Conservation (phyloP, 495 filamentous ascomycete species). For the Recurvomyces mirabilis region DNA sequence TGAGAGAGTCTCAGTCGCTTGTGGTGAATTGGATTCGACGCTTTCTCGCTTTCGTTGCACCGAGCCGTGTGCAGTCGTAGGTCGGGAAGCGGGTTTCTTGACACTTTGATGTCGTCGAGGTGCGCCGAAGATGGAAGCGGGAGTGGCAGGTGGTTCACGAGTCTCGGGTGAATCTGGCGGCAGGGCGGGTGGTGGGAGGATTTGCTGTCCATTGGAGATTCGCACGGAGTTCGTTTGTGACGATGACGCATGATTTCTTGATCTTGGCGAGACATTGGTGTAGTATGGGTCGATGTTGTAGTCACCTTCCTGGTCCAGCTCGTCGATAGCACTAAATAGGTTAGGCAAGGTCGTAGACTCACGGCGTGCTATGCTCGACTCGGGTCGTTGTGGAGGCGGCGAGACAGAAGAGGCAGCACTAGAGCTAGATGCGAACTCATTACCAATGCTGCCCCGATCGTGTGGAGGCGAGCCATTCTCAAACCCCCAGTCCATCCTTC, state of each 20-base stretch:
- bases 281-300: background rate
- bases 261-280: background rate
- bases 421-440: background rate
- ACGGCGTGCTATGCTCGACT: constrained; percentile 7
- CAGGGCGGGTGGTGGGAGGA: constrained; percentile 8
- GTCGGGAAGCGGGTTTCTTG: background rate
- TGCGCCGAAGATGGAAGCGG: constrained; percentile 1
- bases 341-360: constrained; percentile 8
- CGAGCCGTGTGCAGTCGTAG: background rate
- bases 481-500: constrained; percentile 3
- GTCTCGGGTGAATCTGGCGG: background rate
- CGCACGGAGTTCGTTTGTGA: background rate
- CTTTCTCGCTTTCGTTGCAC: background rate
- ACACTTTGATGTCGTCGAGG: background rate
- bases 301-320: background rate
- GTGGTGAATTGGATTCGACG: background rate
- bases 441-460: constrained; percentile 3
- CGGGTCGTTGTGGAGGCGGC: background rate
- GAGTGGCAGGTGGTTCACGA: background rate
- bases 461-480: constrained; percentile 9
- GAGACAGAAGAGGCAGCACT: background rate
- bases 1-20: background rate
- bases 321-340: constrained; percentile 5
- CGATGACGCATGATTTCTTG: background rate
- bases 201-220: background rate